Percentiles rank a stretch among this genome's conserved stretches.
phyloP scores from a whole-genome alignment of 163 green algal genomes.

The Scenedesmus sp. region DNA sequence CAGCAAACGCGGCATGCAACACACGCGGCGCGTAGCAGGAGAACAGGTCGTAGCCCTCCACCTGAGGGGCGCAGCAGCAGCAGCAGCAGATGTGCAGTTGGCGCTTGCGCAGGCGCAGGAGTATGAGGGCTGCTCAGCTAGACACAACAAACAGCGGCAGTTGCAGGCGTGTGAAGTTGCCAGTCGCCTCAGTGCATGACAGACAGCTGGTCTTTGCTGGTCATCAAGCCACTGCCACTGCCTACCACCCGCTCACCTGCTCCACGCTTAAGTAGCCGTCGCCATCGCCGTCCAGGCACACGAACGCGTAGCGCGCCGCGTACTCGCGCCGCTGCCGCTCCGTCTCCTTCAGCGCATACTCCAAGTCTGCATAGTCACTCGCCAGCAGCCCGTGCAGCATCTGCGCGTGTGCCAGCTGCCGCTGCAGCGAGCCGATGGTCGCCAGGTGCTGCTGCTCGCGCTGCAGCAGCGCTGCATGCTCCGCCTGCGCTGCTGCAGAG shows the following conservation, averaged over 20 bases:
- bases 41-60: slow-evolving; percentile 66
- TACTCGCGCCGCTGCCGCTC: slow-evolving; percentile 61
- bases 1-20: slow-evolving; percentile 55
- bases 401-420: not conserved
- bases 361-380: slow-evolving; percentile 38
- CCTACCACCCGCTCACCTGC: slow-evolving; percentile 37
- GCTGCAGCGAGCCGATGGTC: not conserved
- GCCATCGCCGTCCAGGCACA: slow-evolving; percentile 63
- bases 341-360: slow-evolving; percentile 53
- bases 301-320: slow-evolving; percentile 59
- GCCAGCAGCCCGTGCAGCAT: slow-evolving; percentile 27
- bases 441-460: slow-evolving; percentile 25
- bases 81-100: not conserved
- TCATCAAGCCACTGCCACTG: not conserved
- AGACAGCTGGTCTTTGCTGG: no score
- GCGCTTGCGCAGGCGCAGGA: not conserved
- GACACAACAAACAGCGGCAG: no score
- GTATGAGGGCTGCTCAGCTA: no score
- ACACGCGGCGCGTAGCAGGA: slow-evolving; percentile 50
- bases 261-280: slow-evolving; percentile 63
- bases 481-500: not conserved
- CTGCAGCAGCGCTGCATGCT: not conserved
- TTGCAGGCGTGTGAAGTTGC: no score
- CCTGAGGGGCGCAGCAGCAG: not conserved
- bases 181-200: no score